Evolutionary conservation across 176 grass and related monocot genomes (phyloP).

Genomic region (Musa troglodytarum): DNA sequence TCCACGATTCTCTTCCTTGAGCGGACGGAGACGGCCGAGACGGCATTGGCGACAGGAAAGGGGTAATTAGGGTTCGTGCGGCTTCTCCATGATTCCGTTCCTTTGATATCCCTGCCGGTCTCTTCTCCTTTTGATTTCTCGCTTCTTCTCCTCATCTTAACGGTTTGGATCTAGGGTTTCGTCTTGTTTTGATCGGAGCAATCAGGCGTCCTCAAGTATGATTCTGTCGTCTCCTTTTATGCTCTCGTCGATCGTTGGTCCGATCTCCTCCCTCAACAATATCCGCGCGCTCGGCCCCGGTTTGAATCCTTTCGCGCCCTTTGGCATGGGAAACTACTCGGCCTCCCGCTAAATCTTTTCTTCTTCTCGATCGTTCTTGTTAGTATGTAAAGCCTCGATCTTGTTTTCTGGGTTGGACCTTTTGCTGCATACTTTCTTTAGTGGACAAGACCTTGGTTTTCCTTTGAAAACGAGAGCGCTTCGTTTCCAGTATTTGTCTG

Average conservation of each 20-base stretch:
- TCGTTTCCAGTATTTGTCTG: background rate
- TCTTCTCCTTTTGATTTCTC: background rate
- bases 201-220: constrained; percentile 31
- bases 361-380: background rate
- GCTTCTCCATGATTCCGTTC: background rate
- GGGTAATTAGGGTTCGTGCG: background rate
- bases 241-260: background rate
- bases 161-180: background rate
- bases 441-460: background rate
- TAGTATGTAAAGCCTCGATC: constrained; percentile 38
- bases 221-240: constrained; percentile 27
- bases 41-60: background rate
- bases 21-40: background rate
- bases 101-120: background rate
- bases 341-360: constrained; percentile 49
- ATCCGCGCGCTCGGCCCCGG: constrained; percentile 73
- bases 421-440: background rate
- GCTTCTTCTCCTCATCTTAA: background rate
- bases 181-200: background rate
- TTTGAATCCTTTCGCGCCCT: constrained; percentile 86
- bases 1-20: background rate
- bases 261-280: constrained; percentile 37
- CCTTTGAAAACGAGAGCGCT: background rate
- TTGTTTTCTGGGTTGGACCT: background rate
- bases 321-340: constrained; percentile 81